A percentile compares a stretch with the other conserved stretches of the same genome.
phyloP scores from a whole-genome alignment of 257 asterid species.

The Coffea canephora region DNA sequence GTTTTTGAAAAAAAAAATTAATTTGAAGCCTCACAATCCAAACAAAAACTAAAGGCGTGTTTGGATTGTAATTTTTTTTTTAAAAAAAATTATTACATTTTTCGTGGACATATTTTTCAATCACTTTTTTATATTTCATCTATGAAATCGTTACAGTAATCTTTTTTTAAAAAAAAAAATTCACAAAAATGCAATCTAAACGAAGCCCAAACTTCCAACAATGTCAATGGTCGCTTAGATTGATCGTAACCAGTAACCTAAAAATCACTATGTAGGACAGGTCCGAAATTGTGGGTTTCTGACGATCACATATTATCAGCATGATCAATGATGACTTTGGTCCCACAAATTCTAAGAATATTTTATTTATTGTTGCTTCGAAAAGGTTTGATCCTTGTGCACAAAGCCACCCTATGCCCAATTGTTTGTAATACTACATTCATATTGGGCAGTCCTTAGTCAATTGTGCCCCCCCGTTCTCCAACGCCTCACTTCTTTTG shows the following conservation, averaged over 20 bases:
- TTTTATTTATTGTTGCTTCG: not conserved
- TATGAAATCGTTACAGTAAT: too few species aligned
- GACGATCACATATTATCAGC: not conserved
- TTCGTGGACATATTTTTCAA: too few species aligned
- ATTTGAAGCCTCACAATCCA: too few species aligned
- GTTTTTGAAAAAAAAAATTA: too few species aligned
- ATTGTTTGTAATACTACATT: not conserved
- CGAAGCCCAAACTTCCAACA: not conserved
- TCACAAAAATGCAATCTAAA: too few species aligned
- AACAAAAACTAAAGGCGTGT: too few species aligned
- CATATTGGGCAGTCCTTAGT: slow-evolving; percentile 4
- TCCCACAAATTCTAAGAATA: not conserved
- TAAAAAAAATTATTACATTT: too few species aligned
- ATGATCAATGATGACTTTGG: not conserved
- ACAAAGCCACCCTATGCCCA: too few species aligned
- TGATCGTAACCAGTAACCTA: not conserved
- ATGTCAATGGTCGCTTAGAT: not conserved
- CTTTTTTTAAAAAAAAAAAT: too few species aligned
- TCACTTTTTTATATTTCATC: too few species aligned
- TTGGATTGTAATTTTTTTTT: too few species aligned
- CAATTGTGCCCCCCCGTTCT: slow-evolving; percentile 7
- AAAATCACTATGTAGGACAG: not conserved
- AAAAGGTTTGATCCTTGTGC: not conserved
- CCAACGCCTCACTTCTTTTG: slow-evolving; percentile 8
- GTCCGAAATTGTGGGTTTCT: not conserved